phyloP scores from a whole-genome alignment of 2,329 filamentous ascomycete species.

The Podosphaera aphanis region DNA sequence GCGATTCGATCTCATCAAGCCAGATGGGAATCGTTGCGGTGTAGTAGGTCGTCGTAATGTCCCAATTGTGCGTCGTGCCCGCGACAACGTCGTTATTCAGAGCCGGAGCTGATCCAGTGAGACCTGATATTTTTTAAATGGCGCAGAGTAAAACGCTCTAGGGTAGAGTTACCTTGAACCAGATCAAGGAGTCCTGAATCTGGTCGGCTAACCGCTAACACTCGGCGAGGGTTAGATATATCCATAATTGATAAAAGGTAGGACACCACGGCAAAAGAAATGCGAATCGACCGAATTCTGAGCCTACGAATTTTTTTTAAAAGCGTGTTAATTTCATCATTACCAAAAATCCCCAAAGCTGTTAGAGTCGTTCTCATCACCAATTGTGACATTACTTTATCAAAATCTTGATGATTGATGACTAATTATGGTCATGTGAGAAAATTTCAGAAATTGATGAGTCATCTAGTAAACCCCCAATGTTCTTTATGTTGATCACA shows the following conservation, averaged over 20 bases:
- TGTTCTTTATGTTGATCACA: too few species aligned
- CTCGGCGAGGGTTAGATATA: slow-evolving; percentile 28
- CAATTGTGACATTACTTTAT: too few species aligned
- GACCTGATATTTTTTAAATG: not conserved
- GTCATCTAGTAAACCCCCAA: too few species aligned
- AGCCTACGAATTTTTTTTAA: too few species aligned
- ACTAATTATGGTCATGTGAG: too few species aligned
- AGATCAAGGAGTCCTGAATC: slow-evolving; percentile 25
- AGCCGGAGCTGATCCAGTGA: slow-evolving; percentile 3
- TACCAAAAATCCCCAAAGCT: too few species aligned
- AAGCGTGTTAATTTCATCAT: too few species aligned
- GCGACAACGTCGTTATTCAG: slow-evolving; percentile 21
- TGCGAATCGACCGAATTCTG: too few species aligned
- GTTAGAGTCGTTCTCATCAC: too few species aligned
- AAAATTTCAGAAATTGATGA: too few species aligned
- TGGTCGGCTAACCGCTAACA: slow-evolving; percentile 26
- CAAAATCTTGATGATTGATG: too few species aligned
- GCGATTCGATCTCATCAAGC: slow-evolving; percentile 33
- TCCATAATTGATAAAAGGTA: slow-evolving; percentile 10
- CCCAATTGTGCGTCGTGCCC: slow-evolving; percentile 32
- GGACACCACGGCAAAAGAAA: too few species aligned
- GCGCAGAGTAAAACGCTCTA: not conserved
- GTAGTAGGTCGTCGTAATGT: slow-evolving; percentile 37
- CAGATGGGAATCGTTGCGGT: slow-evolving; percentile 36
- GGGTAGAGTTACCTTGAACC: slow-evolving; percentile 24